These are phyloP conservation scores for Termitomyces sp. DNA, from an alignment of 768 basidiomycete genomes.

Conservation along the genomic window DNA sequence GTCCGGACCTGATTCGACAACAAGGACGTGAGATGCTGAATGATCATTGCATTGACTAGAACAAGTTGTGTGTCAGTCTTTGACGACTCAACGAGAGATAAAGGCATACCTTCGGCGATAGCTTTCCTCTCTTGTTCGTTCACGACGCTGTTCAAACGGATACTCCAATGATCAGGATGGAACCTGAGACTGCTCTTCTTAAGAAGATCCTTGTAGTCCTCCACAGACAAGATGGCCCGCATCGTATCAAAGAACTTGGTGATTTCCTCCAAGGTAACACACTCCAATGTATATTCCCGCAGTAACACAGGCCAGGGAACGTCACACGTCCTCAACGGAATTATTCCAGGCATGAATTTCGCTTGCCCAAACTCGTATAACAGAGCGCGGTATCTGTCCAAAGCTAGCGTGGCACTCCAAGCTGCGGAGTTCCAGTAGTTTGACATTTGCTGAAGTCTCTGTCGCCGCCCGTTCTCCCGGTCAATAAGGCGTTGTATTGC, in stretches of 20 bases:
- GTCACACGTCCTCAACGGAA: conserved; percentile 52
- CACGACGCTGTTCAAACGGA: conserved; percentile 49
- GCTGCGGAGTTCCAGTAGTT: conserved; percentile 52
- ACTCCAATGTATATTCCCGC: conserved; percentile 46
- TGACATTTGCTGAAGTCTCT: conserved; percentile 36
- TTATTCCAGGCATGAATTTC: conserved; percentile 45
- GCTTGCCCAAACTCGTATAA: conserved; percentile 59
- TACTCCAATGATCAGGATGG: conserved; percentile 79
- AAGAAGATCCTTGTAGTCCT: conserved; percentile 62
- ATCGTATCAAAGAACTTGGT: conserved; percentile 64
- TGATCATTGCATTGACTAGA: conserved; percentile 45
- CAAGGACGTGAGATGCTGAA: conserved; percentile 55
- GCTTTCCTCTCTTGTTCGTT: conserved; percentile 55
- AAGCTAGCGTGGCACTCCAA: conserved; percentile 63
- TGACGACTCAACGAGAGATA: background rate
- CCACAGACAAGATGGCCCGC: conserved; percentile 43
- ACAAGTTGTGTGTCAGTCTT: background rate
- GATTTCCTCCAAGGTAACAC: conserved; percentile 67
- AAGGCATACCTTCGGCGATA: conserved; percentile 53
- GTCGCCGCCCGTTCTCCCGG: conserved; percentile 32
- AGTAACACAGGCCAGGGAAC: conserved; percentile 80
- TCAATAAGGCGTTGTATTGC: conserved; percentile 17
- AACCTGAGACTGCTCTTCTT: conserved; percentile 70
- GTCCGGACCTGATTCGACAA: background rate
- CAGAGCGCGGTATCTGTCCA: conserved; percentile 62